Conservation (phyloP, 495 filamentous ascomycete species). For the Hypomontagnella submonticulosa region DNA sequence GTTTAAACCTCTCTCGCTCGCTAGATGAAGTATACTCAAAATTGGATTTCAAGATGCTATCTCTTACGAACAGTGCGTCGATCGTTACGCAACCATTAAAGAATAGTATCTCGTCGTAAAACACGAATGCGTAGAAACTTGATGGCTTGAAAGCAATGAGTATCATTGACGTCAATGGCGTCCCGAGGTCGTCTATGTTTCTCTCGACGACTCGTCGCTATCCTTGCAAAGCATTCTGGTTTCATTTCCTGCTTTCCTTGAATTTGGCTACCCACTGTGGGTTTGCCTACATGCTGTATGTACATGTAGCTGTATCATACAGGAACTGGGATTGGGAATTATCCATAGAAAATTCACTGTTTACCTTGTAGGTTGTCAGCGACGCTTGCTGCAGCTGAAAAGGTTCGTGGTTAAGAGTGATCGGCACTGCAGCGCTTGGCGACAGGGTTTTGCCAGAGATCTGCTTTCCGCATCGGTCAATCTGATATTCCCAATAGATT, state of each 20-base stretch:
- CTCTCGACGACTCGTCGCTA: slow-evolving; percentile 16
- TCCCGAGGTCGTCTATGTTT: slow-evolving; percentile 7
- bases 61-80: too few species aligned
- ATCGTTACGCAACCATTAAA: slow-evolving; percentile 14
- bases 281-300: slow-evolving; percentile 5
- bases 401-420: slow-evolving; percentile 36
- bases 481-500: slow-evolving; percentile 35
- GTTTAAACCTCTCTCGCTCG: too few species aligned
- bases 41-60: too few species aligned
- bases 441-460: slow-evolving; percentile 35
- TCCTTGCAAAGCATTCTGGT: slow-evolving; percentile 21
- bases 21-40: too few species aligned
- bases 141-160: not conserved
- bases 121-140: slow-evolving; percentile 15
- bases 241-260: slow-evolving; percentile 31
- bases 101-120: slow-evolving; percentile 1
- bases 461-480: slow-evolving; percentile 41
- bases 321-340: slow-evolving; percentile 9
- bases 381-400: slow-evolving; percentile 34
- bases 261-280: slow-evolving; percentile 39
- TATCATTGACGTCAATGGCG: slow-evolving; percentile 40
- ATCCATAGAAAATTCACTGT: slow-evolving; percentile 11
- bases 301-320: not conserved
- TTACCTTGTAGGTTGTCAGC: slow-evolving; percentile 12
- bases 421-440: slow-evolving; percentile 43